These are phyloP conservation scores for Rhododendron vialii DNA, from an alignment of 148 eudicot genomes.

Conservation along the genomic window DNA sequence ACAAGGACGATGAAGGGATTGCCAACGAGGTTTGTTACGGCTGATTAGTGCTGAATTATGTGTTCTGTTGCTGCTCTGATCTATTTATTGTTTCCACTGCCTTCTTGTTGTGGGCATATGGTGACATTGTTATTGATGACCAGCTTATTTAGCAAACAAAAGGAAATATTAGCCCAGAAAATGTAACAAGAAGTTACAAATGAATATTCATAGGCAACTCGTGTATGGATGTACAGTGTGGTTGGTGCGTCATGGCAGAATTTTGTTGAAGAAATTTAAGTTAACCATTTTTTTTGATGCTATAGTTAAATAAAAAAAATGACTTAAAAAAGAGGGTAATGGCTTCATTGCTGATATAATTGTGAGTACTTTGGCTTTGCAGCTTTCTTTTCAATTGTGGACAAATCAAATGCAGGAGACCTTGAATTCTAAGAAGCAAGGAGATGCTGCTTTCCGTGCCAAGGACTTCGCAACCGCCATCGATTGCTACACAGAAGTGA, in stretches of 20 bases:
- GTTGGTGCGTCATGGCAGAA: neutral
- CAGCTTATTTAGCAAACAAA: neutral
- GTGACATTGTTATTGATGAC: neutral
- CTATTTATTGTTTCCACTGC: neutral
- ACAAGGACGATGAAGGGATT: constrained; percentile 71
- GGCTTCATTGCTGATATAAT: neutral
- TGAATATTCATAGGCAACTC: neutral
- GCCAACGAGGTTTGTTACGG: constrained; percentile 49
- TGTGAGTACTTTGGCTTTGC: constrained; percentile 19
- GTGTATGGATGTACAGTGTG: neutral
- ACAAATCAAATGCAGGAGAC: constrained; percentile 72
- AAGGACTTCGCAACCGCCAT: constrained; percentile 57
- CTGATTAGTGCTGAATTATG: neutral
- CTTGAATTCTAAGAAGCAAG: constrained; percentile 62
- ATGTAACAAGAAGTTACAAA: neutral
- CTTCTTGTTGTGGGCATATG: neutral
- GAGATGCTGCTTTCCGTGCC: constrained; percentile 63
- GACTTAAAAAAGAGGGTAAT: neutral
- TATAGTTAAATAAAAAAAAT: neutral
- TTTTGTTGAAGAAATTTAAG: neutral
- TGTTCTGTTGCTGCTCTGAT: neutral
- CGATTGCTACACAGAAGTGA: constrained; percentile 53
- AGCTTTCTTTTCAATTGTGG: constrained; percentile 83
- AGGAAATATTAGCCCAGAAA: neutral
- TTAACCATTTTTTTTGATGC: neutral